Evolutionary conservation across 768 basidiomycete species (phyloP), one percentile per base, ranked within the genome.

Genomic region (Candolleomyces aberdarensis): DNA sequence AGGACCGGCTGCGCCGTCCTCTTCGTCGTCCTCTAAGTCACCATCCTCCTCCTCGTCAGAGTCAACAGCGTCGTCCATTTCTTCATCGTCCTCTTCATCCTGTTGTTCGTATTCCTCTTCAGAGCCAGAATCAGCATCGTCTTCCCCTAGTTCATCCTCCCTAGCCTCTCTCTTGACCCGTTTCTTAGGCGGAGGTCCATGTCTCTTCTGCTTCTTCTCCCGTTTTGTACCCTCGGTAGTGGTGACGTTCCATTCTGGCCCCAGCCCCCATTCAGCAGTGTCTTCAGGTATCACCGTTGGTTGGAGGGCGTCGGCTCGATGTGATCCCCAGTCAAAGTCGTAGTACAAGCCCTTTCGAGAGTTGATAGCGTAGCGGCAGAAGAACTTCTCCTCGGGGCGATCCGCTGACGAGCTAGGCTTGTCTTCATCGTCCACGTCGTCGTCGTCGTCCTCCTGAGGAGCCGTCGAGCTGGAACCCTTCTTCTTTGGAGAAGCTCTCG

Each of bases 261-360:
- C 84, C 47, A 69, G 72, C 0, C 76, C 77, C 74, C 75, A 78
- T 6, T 64, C 60, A 36, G 72, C 72, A 29, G 65, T 64, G 47
- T 72, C 59, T 57, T 73, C 60, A 61, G 75, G 54, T 60, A 76
- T 65, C 0, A 71, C 65, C 17, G 71, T 65, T 15, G 49, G 53
- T 19, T 59, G 17, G 20, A 84, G 71, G 0, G 83, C 83, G 1
- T 68, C 63, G 19, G 67, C 53, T 29, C 72, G 79, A 64, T 87
- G 85, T 13, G 61, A 62, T 39, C 79, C 75, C 89, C 89, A 91
- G 49, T 80, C 64, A 62, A 91, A 80, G 3, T 78, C 74, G 64
- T 86, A 91, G 72, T 83, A 91, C 1, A 89, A 63, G 9, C 88
- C 86, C 19, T 83, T 81, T 48, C 73, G 77, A 1, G 84, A 75